Evolutionary conservation across 75 land plant genomes (phyloP).

Genomic region (Azolla pinnata): DNA sequence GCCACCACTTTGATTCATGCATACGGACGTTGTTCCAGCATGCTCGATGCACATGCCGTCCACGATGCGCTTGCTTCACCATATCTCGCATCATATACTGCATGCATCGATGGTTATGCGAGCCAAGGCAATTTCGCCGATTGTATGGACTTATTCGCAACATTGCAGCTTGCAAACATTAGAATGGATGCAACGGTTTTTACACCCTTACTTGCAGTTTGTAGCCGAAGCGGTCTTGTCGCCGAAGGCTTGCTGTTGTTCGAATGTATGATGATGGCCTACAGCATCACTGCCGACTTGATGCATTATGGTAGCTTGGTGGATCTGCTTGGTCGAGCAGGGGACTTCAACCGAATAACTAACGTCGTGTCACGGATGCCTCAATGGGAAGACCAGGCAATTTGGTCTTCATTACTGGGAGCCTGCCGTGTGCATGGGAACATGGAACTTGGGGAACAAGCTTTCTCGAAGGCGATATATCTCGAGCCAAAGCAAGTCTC

Average conservation of each 20-base stretch:
- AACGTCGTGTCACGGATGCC: conserved; percentile 23
- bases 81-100: conserved; percentile 22
- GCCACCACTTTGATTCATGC: conserved; percentile 25
- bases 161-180: conserved; percentile 20
- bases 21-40: conserved; percentile 26
- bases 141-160: conserved; percentile 24
- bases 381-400: conserved; percentile 18
- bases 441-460: conserved; percentile 4
- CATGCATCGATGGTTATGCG: conserved; percentile 29
- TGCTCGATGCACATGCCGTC: conserved; percentile 19
- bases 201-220: conserved; percentile 25
- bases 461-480: neutral
- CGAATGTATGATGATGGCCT: conserved; percentile 12
- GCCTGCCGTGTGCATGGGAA: conserved; percentile 24
- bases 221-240: conserved; percentile 15
- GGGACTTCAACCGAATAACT: conserved; percentile 21
- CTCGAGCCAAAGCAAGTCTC: neutral
- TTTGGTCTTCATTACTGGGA: conserved; percentile 19
- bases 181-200: conserved; percentile 27
- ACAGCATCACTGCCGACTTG: conserved; percentile 20
- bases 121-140: conserved; percentile 28
- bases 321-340: conserved; percentile 33
- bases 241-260: conserved; percentile 13
- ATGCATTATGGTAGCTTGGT: conserved; percentile 34
- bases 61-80: conserved; percentile 15